A percentile compares a stretch with the other conserved stretches of the same genome.
Conservation (phyloP, 805 yeast species). For the Ogataea glucozyma region DNA sequence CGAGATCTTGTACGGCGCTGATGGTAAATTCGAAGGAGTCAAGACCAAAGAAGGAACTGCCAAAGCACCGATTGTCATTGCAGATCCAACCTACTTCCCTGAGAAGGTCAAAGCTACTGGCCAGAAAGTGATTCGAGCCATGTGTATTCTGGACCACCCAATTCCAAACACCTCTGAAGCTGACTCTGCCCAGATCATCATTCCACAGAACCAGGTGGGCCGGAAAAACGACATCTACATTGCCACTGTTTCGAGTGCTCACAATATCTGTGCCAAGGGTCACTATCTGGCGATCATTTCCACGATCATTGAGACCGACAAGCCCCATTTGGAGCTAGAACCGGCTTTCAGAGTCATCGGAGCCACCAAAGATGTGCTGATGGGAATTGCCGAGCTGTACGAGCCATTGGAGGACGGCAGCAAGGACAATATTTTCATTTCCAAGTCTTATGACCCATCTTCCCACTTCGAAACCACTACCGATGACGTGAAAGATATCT, state of each 20-base stretch:
- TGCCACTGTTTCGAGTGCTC: constrained; percentile 86
- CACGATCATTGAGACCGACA: constrained; percentile 89
- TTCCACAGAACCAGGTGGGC: constrained; percentile 93
- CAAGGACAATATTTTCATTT: constrained; percentile 73
- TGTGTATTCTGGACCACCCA: constrained; percentile 89
- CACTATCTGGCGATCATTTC: constrained; percentile 92
- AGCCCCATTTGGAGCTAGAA: constrained; percentile 88
- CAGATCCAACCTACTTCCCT: constrained; percentile 98
- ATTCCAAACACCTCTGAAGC: constrained; percentile 77
- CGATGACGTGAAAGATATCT: constrained; percentile 93
- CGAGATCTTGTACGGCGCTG: constrained; percentile 73
- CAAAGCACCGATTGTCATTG: constrained; percentile 89
- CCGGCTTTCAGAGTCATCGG: constrained; percentile 93
- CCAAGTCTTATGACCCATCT: constrained; percentile 89
- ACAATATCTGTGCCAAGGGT: constrained; percentile 86
- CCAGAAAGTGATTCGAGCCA: constrained; percentile 73
- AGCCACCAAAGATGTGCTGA: constrained; percentile 73
- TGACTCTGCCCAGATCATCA: constrained; percentile 90
- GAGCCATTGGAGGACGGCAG: constrained; percentile 87
- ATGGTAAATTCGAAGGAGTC: constrained; percentile 80
- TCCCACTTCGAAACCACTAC: constrained; percentile 96
- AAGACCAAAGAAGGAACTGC: constrained; percentile 90
- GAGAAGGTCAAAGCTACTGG: constrained; percentile 73
- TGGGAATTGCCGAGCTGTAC: constrained; percentile 90
- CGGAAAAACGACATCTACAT: constrained; percentile 93